A percentile compares a stretch with the other conserved stretches of the same genome.
These are phyloP conservation scores for Houttuynia cordata DNA, from an alignment of 164 flowering plant species.

Conservation along the genomic window DNA sequence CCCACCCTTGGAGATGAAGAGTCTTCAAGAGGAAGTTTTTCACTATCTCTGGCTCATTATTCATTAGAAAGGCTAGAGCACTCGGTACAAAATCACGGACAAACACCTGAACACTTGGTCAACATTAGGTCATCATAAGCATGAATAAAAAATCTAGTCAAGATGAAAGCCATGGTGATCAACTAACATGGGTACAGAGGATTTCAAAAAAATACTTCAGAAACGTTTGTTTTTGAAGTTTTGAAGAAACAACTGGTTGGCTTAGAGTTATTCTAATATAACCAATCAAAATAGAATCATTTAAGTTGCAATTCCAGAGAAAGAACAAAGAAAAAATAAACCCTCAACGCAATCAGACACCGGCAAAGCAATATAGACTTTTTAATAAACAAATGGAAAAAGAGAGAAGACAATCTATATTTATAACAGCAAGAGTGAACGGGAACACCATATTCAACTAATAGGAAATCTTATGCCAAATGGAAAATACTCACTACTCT, in stretches of 20 bases:
- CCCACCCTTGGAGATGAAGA: constrained; percentile 28
- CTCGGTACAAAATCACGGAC: constrained; percentile 29
- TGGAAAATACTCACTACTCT: neutral
- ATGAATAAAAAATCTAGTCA: neutral
- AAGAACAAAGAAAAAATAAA: too few relatives aligned
- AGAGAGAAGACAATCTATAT: neutral
- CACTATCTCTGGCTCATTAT: constrained; percentile 27
- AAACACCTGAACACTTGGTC: constrained; percentile 16
- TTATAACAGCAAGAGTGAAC: neutral
- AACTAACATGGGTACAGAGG: neutral
- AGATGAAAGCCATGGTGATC: neutral
- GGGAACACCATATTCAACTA: neutral
- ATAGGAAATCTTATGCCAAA: neutral
- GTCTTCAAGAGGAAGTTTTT: constrained; percentile 25
- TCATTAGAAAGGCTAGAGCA: constrained; percentile 28
- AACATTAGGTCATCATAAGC: neutral
- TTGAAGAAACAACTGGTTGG: too few relatives aligned
- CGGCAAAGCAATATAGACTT: too few relatives aligned
- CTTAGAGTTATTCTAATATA: too few relatives aligned
- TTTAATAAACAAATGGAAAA: too few relatives aligned
- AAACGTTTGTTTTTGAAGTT: too few relatives aligned
- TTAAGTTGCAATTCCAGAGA: too few relatives aligned
- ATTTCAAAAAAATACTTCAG: too few relatives aligned
- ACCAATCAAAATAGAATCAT: too few relatives aligned
- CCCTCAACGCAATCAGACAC: too few relatives aligned